Base-by-base conservation (phyloP, 2,329 filamentous ascomycete genomes). In the Rasamsonia emersonii region DNA sequence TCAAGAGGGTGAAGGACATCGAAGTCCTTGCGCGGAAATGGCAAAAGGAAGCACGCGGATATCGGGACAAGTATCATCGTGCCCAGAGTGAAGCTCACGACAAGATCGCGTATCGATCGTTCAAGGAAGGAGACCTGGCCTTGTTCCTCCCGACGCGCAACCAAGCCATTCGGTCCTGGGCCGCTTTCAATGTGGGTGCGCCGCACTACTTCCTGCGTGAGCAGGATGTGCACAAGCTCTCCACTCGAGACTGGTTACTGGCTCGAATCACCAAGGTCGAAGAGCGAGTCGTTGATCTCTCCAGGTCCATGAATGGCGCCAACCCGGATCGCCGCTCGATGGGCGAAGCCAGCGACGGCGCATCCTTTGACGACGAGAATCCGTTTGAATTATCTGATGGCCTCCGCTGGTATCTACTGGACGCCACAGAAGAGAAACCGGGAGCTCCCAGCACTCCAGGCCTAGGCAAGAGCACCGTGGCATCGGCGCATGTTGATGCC, bases 131-230 rank as follows among this genome's bases (percentile, higher is more conserved):
- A 5, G 91, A 98, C 51, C 70, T 98, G 9, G 91, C 89, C 9
- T 63, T 98, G 2, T 98, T 98, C 64, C 64, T 98, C 24, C 91
- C 91, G 0, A 98, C 91, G 0, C 74, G 89, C 20, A 96, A 95
- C 53, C 88, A 96, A 59, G 84, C 83, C 21, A 91, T 86, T 4
- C 82, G 89, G 10, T 89, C 91, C 1, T 98, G 91, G 91, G 91
- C 91, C 4, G 91, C 91, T 1, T 98, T 98, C 71, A 98, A 98
- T 49, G 84, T 98, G 18, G 89, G 88, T 1, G 93, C 89, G 38
- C 91, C 91, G 6, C 91, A 98, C 56, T 96, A 91, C 63, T 98
- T 98, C 64, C 70, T 98, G 3, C 82, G 86, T 20, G 91, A 98
- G 58, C 83, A 93, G 54, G 89, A 96, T 47, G 73, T 72, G 1